Evolutionary conservation across 176 grass and related monocot species (phyloP), one percentile per base, ranked within the genome.

Genomic region (Carex parvula): DNA sequence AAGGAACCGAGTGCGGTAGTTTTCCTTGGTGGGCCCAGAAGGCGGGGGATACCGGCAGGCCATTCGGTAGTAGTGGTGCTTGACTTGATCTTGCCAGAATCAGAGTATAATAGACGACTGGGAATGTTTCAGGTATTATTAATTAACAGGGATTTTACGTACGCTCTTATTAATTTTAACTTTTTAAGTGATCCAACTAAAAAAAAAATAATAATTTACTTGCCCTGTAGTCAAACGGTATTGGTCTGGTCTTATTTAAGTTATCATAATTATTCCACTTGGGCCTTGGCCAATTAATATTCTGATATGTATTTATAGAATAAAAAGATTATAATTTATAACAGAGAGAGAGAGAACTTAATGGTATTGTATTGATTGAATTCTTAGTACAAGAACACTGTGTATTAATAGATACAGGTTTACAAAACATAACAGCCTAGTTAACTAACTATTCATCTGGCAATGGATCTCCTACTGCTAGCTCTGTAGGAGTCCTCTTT

Each of bases 41-140:
- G 64, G 11, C 53, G 67, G 39, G 35, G 52, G 18, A 52, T 90
- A 17, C 88, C 84, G 1, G 0, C 81, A 5, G 85, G 85, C 54
- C 88, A 90, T 68, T 80, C 81, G 0, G 41, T 81, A n/a, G 64
- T 32, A 5, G 64, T 84, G 5, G 69, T 77, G 13, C 80, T 90
- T 35, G 54, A 61, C 3, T 44, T 90, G 48, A 32, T 90, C 17
- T 64, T 90, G 73, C 88, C 88, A 8, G 88, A 90, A 61, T 90
- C 88, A 20, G 72, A 90, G 12, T 81, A 84, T 60, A 90, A 87
- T 56, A 76, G 54, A 65, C 22, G 63, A 70, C 76, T 87, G 16
- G 88, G 88, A 21, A 70, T 90, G 48, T 90, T 90, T 70, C 88
- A 84, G 88, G 88, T 86, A 64, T 58, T 13, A 56, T 8, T 12